Conservation (phyloP, 2,329 filamentous ascomycete species). For the Aureobasidium namibiae region DNA sequence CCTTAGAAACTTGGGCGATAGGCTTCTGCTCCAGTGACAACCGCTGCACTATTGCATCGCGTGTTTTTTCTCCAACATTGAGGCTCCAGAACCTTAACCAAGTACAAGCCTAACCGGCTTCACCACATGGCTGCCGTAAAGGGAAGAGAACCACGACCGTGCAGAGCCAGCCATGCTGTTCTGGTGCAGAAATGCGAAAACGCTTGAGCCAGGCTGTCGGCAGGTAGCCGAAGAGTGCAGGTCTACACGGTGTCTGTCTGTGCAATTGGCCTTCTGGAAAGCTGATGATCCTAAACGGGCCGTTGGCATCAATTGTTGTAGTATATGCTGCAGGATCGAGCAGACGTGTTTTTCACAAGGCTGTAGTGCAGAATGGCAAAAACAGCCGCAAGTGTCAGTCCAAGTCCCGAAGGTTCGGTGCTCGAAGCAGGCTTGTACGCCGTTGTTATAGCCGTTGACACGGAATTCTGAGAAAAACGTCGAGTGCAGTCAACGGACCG, state of each 20-base stretch:
- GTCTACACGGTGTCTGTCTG: neutral
- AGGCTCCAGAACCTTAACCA: constrained; percentile 1
- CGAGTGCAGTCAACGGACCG: constrained; percentile 2
- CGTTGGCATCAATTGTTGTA: constrained; percentile 10
- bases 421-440: neutral
- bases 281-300: neutral
- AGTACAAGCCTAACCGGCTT: neutral
- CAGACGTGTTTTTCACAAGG: neutral
- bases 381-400: neutral
- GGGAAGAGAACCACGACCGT: constrained; percentile 8
- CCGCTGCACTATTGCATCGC: constrained; percentile 10
- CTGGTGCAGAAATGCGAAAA: neutral
- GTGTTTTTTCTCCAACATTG: constrained; percentile 4
- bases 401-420: neutral
- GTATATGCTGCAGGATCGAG: constrained; percentile 4
- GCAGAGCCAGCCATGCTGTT: constrained; percentile 5
- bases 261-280: neutral
- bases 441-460: constrained; percentile 12
- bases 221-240: neutral
- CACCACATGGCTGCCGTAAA: constrained; percentile 1
- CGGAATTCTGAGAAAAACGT: neutral
- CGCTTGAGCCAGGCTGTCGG: neutral
- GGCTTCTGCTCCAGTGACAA: neutral
- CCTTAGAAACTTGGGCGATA: neutral
- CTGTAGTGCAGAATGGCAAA: neutral